phyloP scores from a whole-genome alignment of 108 stramenopile species.

The Phaeodactylum tricornutum region DNA sequence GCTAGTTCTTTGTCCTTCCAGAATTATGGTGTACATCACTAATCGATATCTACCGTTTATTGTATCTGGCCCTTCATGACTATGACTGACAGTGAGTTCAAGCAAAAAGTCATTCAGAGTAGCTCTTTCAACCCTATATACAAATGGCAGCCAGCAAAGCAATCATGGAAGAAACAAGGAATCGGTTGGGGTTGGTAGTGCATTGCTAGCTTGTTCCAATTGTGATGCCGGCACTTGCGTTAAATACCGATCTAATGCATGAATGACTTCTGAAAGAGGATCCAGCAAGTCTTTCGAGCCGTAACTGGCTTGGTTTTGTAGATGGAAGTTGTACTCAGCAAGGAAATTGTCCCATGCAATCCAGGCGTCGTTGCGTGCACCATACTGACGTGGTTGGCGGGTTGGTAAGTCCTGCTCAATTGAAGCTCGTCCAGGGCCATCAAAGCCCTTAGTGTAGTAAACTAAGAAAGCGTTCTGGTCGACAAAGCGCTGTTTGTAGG shows the following conservation, averaged over 20 bases:
- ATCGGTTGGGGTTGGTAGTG: no score
- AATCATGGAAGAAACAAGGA: no score
- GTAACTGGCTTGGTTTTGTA: neutral
- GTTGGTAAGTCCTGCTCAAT: constrained; percentile 43
- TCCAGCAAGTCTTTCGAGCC: neutral
- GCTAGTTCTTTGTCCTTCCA: no score
- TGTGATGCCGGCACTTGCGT: neutral
- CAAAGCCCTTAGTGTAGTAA: constrained; percentile 80
- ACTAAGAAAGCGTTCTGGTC: constrained; percentile 84
- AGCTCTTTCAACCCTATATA: no score
- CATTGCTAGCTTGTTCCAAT: neutral
- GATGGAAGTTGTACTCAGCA: constrained; percentile 38
- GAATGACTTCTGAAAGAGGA: neutral
- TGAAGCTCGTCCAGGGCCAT: constrained; percentile 54
- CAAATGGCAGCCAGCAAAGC: no score
- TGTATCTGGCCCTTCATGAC: no score
- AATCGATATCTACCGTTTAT: no score
- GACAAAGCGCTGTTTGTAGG: constrained; percentile 77
- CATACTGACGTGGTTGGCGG: constrained; percentile 65
- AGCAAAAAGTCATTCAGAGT: no score
- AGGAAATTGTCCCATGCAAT: constrained; percentile 49
- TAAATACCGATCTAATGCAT: constrained; percentile 5
- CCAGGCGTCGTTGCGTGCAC: constrained; percentile 75
- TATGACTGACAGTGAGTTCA: no score
- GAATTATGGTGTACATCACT: no score